Evolutionary conservation across 495 filamentous ascomycete genomes (phyloP).

Genomic region (Ramalina intermedia): DNA sequence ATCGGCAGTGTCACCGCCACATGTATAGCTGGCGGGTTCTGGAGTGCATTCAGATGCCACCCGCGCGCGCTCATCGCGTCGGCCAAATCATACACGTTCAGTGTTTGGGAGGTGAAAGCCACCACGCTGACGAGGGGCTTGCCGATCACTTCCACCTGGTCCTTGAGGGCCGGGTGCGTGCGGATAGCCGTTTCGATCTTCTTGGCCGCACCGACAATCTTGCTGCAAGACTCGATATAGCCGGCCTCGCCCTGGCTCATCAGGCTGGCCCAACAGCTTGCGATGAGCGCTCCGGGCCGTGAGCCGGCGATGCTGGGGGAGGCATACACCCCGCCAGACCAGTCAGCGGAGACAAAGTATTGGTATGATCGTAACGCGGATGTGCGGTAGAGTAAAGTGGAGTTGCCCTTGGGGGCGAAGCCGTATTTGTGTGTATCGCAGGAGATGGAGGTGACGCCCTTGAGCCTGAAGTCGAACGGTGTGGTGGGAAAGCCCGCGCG

Average conservation of each 20-base stretch:
- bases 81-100: slow-evolving; percentile 80
- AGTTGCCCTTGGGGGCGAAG: slow-evolving; percentile 95
- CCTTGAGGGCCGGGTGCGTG: slow-evolving; percentile 44
- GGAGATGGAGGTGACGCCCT: slow-evolving; percentile 85
- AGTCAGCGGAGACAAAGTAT: slow-evolving; percentile 91
- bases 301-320: slow-evolving; percentile 84
- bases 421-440: slow-evolving; percentile 99
- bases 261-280: slow-evolving; percentile 81
- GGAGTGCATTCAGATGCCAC: slow-evolving; percentile 93
- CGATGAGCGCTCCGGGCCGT: slow-evolving; percentile 83
- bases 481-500: slow-evolving; percentile 69
- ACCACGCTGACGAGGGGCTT: slow-evolving; percentile 80
- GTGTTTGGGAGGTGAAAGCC: slow-evolving; percentile 61
- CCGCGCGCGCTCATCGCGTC: slow-evolving; percentile 69
- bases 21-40: slow-evolving; percentile 87
- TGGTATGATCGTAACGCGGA: slow-evolving; percentile 65
- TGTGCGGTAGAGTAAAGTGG: slow-evolving; percentile 77
- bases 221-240: slow-evolving; percentile 69
- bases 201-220: slow-evolving; percentile 79
- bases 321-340: slow-evolving; percentile 92
- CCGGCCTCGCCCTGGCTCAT: slow-evolving; percentile 82
- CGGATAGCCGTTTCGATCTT: slow-evolving; percentile 65
- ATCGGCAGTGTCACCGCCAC: slow-evolving; percentile 89
- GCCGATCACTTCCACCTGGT: slow-evolving; percentile 68
- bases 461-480: slow-evolving; percentile 85